Evolutionary conservation across 176 grass and related monocot genomes (phyloP).

Genomic region (Hordeum marinum): DNA sequence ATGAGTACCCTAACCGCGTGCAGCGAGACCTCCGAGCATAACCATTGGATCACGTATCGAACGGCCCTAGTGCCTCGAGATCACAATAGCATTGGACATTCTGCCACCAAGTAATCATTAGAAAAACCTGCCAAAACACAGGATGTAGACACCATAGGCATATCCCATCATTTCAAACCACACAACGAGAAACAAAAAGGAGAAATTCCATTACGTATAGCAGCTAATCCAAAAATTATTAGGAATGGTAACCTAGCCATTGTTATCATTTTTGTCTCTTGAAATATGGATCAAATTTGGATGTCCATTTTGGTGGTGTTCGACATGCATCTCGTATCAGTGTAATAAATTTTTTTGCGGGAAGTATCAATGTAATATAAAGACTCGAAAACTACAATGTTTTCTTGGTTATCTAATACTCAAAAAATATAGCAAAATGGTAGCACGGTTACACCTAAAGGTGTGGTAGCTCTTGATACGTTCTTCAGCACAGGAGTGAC

Average conservation of each 20-base stretch:
- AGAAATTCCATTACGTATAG: not conserved
- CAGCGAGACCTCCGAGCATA: no score
- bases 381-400: not conserved
- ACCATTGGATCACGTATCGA: no score
- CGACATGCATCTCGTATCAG: not conserved
- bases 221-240: not conserved
- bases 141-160: no score
- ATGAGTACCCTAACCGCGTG: no score
- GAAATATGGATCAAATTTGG: not conserved
- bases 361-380: not conserved
- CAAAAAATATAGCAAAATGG: not conserved
- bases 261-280: not conserved
- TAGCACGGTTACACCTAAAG: not conserved
- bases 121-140: no score
- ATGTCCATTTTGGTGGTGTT: not conserved
- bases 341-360: no score
- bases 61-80: no score
- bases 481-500: no score
- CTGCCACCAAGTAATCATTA: no score
- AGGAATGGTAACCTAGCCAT: not conserved
- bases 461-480: no score
- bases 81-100: no score
- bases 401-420: not conserved
- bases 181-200: not conserved
- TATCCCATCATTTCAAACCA: not conserved